phyloP scores from a whole-genome alignment of 768 basidiomycete species.

The Calocybe gangraenosa region DNA sequence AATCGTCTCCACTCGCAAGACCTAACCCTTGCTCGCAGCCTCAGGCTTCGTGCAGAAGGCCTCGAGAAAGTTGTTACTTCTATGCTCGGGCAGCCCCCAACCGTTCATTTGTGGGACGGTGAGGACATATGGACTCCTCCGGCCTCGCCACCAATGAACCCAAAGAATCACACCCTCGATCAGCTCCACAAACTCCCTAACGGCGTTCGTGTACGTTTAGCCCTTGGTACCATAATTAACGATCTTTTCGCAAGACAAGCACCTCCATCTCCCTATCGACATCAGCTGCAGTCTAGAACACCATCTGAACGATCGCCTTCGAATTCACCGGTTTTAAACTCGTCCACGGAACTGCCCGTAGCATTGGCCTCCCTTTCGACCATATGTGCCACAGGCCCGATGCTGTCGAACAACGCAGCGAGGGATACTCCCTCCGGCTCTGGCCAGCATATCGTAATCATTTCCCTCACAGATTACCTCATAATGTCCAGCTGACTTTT shows the following conservation, averaged over 20 bases:
- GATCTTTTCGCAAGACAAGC: slow-evolving; percentile 76
- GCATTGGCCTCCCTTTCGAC: slow-evolving; percentile 21
- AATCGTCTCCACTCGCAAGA: slow-evolving; percentile 54
- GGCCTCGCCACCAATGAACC: slow-evolving; percentile 41
- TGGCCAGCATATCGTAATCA: slow-evolving; percentile 13
- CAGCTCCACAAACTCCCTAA: slow-evolving; percentile 70
- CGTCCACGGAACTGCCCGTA: slow-evolving; percentile 16
- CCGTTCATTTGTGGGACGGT: slow-evolving; percentile 50
- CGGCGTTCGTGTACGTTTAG: slow-evolving; percentile 74
- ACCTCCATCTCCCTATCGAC: slow-evolving; percentile 46
- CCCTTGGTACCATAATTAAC: slow-evolving; percentile 73
- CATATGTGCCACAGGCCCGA: slow-evolving; percentile 16
- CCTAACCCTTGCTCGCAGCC: slow-evolving; percentile 53
- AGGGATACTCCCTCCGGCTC: slow-evolving; percentile 19
- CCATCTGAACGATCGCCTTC: slow-evolving; percentile 21
- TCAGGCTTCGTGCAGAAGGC: slow-evolving; percentile 73
- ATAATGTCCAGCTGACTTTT: slow-evolving; percentile 8
- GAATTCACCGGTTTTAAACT: slow-evolving; percentile 18
- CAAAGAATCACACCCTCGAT: slow-evolving; percentile 23
- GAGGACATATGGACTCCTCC: slow-evolving; percentile 52
- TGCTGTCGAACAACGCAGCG: no score
- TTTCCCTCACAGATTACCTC: neutral
- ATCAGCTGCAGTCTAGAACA: slow-evolving; percentile 22
- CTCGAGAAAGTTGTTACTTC: slow-evolving; percentile 78
- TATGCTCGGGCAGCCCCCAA: slow-evolving; percentile 79